Evolutionary conservation across 495 filamentous ascomycete genomes (phyloP).

Genomic region (Lophium mytilinum): DNA sequence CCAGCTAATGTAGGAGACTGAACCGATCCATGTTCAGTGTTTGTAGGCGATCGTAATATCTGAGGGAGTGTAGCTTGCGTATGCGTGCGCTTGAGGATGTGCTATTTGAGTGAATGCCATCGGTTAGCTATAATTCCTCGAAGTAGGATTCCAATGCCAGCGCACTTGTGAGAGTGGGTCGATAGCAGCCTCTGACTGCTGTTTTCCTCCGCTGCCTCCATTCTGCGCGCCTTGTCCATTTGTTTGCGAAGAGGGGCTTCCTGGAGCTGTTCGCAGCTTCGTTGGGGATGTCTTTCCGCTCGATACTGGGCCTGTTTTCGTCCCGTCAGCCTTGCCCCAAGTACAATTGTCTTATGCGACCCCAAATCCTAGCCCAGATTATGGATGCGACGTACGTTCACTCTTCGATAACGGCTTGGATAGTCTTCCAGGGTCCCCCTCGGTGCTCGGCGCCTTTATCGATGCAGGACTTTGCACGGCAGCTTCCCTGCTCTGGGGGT

Average conservation of each 20-base stretch:
- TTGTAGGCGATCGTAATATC: constrained; percentile 46
- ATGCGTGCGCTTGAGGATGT: constrained; percentile 79
- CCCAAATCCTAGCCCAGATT: neutral
- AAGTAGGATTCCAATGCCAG: no score
- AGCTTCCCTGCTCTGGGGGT: constrained; percentile 30
- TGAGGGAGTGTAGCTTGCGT: constrained; percentile 61
- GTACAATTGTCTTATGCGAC: neutral
- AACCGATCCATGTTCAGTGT: constrained; percentile 4
- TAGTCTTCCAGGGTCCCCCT: constrained; percentile 18
- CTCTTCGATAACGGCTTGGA: constrained; percentile 1
- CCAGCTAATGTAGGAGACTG: constrained; percentile 9
- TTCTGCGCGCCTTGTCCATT: constrained; percentile 4
- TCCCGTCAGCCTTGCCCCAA: neutral
- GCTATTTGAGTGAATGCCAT: constrained; percentile 55
- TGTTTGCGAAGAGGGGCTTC: constrained; percentile 7
- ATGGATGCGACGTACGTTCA: constrained; percentile 16
- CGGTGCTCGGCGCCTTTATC: constrained; percentile 1
- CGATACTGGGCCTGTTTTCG: constrained; percentile 6
- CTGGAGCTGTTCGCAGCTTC: constrained; percentile 4
- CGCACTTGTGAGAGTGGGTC: constrained; percentile 30
- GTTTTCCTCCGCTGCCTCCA: constrained; percentile 4
- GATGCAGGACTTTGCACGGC: neutral
- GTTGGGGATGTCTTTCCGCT: constrained; percentile 11
- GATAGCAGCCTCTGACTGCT: constrained; percentile 13
- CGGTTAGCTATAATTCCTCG: constrained; percentile 30